phyloP scores from a whole-genome alignment of 2,329 filamentous ascomycete species.

The Dactylellina sp. region DNA sequence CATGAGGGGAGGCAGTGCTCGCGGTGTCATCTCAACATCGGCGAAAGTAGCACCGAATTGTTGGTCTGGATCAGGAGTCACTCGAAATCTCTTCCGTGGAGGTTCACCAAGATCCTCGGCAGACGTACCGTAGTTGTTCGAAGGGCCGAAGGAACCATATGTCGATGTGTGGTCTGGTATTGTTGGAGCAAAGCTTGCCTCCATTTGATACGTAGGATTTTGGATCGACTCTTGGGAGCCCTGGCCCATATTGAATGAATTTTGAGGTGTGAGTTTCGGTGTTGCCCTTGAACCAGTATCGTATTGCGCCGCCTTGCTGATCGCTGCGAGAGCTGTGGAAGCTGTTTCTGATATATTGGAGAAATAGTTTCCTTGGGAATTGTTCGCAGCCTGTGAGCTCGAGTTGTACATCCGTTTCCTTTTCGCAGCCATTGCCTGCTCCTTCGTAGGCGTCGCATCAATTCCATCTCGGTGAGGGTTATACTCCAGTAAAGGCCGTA shows the following conservation, averaged over 20 bases:
- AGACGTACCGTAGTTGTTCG: slow-evolving; percentile 41
- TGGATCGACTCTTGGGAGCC: slow-evolving; percentile 41
- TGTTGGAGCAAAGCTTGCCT: slow-evolving; percentile 55
- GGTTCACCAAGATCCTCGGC: slow-evolving; percentile 45
- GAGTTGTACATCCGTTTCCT: slow-evolving; percentile 91
- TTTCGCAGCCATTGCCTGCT: slow-evolving; percentile 96
- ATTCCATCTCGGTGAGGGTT: slow-evolving; percentile 84
- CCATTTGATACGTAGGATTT: slow-evolving; percentile 31
- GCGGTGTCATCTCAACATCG: slow-evolving; percentile 59
- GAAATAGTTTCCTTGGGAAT: slow-evolving; percentile 88
- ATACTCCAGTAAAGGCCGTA: slow-evolving; percentile 80
- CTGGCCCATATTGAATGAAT: slow-evolving; percentile 43
- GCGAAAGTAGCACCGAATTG: slow-evolving; percentile 63
- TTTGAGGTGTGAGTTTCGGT: slow-evolving; percentile 47
- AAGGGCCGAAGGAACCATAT: slow-evolving; percentile 46
- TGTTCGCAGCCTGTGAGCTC: slow-evolving; percentile 75
- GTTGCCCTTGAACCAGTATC: slow-evolving; percentile 43
- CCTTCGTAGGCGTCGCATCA: slow-evolving; percentile 95
- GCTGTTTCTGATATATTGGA: slow-evolving; percentile 95
- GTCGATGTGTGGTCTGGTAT: slow-evolving; percentile 53
- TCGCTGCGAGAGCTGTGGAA: slow-evolving; percentile 91
- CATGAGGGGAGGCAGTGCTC: slow-evolving; percentile 74
- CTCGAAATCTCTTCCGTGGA: slow-evolving; percentile 47
- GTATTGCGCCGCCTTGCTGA: slow-evolving; percentile 83
- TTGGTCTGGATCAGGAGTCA: slow-evolving; percentile 62